A percentile compares a stretch with the other conserved stretches of the same genome.
Conservation (phyloP, 768 basidiomycete genomes). For the Leccinellum rugosiceps region DNA sequence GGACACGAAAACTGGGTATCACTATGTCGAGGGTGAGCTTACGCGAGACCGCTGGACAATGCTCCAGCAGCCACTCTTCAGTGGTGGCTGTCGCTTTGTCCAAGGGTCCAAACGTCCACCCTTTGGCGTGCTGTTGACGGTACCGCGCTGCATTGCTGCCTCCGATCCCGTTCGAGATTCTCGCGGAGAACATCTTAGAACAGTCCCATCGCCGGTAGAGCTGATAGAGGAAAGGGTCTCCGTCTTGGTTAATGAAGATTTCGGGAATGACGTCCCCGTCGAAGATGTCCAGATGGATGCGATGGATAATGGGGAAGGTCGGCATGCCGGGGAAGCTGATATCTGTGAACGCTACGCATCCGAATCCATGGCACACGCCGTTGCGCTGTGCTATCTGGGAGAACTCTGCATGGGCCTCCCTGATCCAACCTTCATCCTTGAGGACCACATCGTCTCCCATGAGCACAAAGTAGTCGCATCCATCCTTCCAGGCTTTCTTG, state of each 20-base stretch:
- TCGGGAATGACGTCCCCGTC: constrained; percentile 47
- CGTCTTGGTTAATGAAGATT: constrained; percentile 56
- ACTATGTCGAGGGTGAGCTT: constrained; percentile 53
- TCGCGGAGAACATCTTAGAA: constrained; percentile 41
- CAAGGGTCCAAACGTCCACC: constrained; percentile 50
- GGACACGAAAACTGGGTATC: constrained; percentile 55
- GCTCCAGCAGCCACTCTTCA: constrained; percentile 36
- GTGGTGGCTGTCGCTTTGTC: constrained; percentile 38
- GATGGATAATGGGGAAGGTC: constrained; percentile 56
- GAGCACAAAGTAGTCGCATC: constrained; percentile 49
- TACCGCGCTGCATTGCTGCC: constrained; percentile 48
- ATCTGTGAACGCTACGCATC: constrained; percentile 58
- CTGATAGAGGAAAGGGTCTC: constrained; percentile 56
- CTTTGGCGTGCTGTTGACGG: constrained; percentile 38
- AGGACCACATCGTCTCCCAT: constrained; percentile 56
- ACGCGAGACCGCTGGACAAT: constrained; percentile 22
- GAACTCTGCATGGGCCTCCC: constrained; percentile 40
- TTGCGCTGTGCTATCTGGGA: constrained; percentile 27
- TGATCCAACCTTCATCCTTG: constrained; percentile 52
- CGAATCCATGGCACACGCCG: constrained; percentile 44
- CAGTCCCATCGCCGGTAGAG: constrained; percentile 57
- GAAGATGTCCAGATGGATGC: constrained; percentile 55
- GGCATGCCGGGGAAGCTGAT: constrained; percentile 57
- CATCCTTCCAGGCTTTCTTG: constrained; percentile 43
- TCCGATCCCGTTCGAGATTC: constrained; percentile 45